Evolutionary conservation across 495 filamentous ascomycete species (phyloP).

Genomic region (Penicillium longicatenatum): DNA sequence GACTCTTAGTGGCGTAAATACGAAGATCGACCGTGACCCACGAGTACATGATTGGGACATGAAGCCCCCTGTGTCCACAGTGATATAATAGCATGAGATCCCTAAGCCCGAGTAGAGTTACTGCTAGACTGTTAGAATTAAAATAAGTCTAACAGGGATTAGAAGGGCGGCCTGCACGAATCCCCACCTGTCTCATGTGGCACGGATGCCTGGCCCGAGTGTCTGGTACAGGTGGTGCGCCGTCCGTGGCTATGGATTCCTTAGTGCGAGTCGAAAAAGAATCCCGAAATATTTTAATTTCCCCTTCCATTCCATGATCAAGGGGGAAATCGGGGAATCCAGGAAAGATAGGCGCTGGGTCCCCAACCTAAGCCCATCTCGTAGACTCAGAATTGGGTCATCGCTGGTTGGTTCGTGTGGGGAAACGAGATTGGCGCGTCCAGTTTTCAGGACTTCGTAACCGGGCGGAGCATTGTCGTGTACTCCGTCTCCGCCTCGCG

Average conservation of each 20-base stretch:
- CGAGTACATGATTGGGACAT: no score
- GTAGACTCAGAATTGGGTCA: neutral
- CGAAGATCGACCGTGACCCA: conserved; percentile 14
- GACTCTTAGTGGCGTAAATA: conserved; percentile 13
- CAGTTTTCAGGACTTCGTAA: conserved; percentile 7
- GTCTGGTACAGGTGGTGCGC: conserved; percentile 26
- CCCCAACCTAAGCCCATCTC: neutral
- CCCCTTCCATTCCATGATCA: neutral
- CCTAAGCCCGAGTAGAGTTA: neutral
- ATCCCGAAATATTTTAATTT: no score
- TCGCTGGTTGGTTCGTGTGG: conserved; percentile 14
- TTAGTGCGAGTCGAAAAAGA: conserved; percentile 16
- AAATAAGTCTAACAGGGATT: neutral
- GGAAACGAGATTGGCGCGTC: conserved; percentile 15
- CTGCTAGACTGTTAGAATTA: neutral
- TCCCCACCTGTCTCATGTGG: conserved; percentile 5
- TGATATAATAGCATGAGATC: conserved; percentile 3
- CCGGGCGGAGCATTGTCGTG: conserved; percentile 4
- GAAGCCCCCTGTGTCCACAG: neutral
- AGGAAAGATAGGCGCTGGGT: neutral
- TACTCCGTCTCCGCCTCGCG: conserved; percentile 14
- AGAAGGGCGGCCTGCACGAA: no score
- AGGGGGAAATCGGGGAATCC: neutral
- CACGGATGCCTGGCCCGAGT: conserved; percentile 23
- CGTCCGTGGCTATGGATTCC: conserved; percentile 24